A percentile compares a stretch with the other conserved stretches of the same genome.
phyloP scores from a whole-genome alignment of 1,139 yeast species.

The Hemisphaericaspora xylanilytica region DNA sequence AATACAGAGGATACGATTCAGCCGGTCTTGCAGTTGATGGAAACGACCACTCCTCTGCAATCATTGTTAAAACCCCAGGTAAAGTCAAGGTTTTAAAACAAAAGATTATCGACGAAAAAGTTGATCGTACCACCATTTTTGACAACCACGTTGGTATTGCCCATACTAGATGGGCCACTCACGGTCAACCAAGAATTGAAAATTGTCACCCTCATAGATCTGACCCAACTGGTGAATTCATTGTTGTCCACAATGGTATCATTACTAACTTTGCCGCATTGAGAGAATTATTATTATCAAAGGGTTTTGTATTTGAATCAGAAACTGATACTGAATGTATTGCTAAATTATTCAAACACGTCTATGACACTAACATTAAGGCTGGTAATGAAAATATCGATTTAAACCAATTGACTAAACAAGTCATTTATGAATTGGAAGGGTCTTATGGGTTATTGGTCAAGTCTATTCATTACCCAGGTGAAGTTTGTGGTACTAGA shows the following conservation, averaged over 20 bases:
- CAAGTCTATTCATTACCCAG: constrained; percentile 88
- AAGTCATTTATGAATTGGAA: constrained; percentile 88
- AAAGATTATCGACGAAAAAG: constrained; percentile 55
- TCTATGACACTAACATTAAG: constrained; percentile 74
- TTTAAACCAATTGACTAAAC: constrained; percentile 88
- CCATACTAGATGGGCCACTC: constrained; percentile 99
- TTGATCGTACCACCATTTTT: constrained; percentile 61
- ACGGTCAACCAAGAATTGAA: constrained; percentile 81
- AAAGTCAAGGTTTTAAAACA: constrained; percentile 82
- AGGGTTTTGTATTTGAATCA: constrained; percentile 82
- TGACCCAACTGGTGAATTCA: constrained; percentile 77
- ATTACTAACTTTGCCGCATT: constrained; percentile 93
- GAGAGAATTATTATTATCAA: constrained; percentile 72
- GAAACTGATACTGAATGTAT: constrained; percentile 98
- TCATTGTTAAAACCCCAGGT: constrained; percentile 83
- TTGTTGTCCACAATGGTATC: constrained; percentile 96
- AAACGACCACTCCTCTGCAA: constrained; percentile 49
- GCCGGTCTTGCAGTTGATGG: constrained; percentile 97
- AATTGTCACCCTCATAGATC: constrained; percentile 98
- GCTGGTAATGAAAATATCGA: constrained; percentile 50
- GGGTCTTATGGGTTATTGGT: constrained; percentile 97
- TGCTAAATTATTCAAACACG: constrained; percentile 90
- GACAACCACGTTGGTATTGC: constrained; percentile 95
- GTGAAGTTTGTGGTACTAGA: constrained; percentile 95
- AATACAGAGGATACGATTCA: constrained; percentile 97